phyloP scores from a whole-genome alignment of 202 grass and related monocot genomes.

The Panicum hallii region DNA sequence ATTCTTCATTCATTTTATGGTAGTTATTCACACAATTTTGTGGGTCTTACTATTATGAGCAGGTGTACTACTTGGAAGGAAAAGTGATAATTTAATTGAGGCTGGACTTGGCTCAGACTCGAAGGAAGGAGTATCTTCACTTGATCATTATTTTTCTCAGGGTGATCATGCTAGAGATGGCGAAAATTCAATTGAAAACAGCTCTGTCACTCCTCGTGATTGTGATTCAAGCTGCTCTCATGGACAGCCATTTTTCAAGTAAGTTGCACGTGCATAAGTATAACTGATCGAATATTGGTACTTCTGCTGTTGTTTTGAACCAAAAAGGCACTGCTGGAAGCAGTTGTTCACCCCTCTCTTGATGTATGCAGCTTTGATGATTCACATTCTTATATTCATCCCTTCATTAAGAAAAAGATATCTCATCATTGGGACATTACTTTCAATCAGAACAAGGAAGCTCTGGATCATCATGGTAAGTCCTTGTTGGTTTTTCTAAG shows the following conservation, averaged over 20 bases:
- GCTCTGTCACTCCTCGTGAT: constrained; percentile 23
- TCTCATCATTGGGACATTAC: constrained; percentile 49
- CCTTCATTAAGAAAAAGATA: constrained; percentile 82
- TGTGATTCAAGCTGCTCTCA: constrained; percentile 15
- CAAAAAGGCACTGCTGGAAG: not conserved
- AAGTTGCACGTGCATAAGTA: constrained; percentile 42
- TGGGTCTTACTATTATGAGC: constrained; percentile 45
- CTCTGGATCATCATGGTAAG: constrained; percentile 58
- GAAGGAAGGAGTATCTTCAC: constrained; percentile 44
- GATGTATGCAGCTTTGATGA: constrained; percentile 65
- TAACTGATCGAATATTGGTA: constrained; percentile 32
- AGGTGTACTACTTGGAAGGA: constrained; percentile 52
- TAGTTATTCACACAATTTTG: constrained; percentile 10
- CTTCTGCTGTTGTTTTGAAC: constrained; percentile 23
- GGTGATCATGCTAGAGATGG: constrained; percentile 45
- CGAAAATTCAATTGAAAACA: constrained; percentile 48
- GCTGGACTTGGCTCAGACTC: constrained; percentile 34
- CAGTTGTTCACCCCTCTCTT: constrained; percentile 33
- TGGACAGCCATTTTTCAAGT: constrained; percentile 55
- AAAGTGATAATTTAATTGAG: constrained; percentile 33
- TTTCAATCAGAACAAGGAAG: constrained; percentile 54
- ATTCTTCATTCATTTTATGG: constrained; percentile 24
- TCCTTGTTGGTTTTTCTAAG: constrained; percentile 38
- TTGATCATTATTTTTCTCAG: constrained; percentile 42
- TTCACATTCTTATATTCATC: constrained; percentile 77